A percentile compares a stretch with the other conserved stretches of the same genome.
phyloP scores from a whole-genome alignment of 345 rosid genomes.

The Bruguiera sexangula region DNA sequence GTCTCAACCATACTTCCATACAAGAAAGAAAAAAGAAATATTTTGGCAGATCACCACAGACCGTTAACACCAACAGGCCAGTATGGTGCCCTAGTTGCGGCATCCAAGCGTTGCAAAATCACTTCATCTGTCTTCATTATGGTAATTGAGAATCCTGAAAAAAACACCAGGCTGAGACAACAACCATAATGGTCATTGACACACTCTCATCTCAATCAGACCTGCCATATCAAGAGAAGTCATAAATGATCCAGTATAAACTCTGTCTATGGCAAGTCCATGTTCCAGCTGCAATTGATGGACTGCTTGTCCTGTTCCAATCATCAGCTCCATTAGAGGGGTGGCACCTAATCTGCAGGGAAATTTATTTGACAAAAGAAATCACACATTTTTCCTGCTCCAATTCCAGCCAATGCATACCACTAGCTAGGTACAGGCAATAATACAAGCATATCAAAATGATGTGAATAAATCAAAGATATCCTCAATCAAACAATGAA shows the following conservation, averaged over 20 bases:
- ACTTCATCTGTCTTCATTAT: slow-evolving; percentile 83
- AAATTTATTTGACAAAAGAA: slow-evolving; percentile 4
- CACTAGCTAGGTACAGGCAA: not conserved
- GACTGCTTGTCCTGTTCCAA: slow-evolving; percentile 88
- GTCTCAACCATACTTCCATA: not conserved
- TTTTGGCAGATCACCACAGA: slow-evolving; percentile 29
- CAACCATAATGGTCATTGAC: slow-evolving; percentile 9
- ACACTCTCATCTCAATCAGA: slow-evolving; percentile 30
- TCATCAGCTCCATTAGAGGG: slow-evolving; percentile 91
- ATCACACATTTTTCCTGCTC: not conserved
- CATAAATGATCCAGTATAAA: slow-evolving; percentile 93
- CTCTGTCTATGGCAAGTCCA: slow-evolving; percentile 97
- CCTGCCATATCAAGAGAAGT: slow-evolving; percentile 99
- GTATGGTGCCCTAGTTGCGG: slow-evolving; percentile 87
- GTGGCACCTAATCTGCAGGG: slow-evolving; percentile 79
- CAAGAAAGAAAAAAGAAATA: slow-evolving; percentile 4
- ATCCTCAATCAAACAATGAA: not conserved
- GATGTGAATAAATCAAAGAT: not conserved
- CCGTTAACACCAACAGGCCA: slow-evolving; percentile 95
- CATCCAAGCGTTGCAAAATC: slow-evolving; percentile 70
- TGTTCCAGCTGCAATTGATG: slow-evolving; percentile 89
- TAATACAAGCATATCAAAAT: not conserved
- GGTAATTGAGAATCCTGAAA: slow-evolving; percentile 84
- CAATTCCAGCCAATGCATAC: not conserved
- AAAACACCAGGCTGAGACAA: slow-evolving; percentile 8